These are phyloP conservation scores for Suhomyces ambrosiae DNA, from an alignment of 1,139 yeast species.

Conservation along the genomic window DNA sequence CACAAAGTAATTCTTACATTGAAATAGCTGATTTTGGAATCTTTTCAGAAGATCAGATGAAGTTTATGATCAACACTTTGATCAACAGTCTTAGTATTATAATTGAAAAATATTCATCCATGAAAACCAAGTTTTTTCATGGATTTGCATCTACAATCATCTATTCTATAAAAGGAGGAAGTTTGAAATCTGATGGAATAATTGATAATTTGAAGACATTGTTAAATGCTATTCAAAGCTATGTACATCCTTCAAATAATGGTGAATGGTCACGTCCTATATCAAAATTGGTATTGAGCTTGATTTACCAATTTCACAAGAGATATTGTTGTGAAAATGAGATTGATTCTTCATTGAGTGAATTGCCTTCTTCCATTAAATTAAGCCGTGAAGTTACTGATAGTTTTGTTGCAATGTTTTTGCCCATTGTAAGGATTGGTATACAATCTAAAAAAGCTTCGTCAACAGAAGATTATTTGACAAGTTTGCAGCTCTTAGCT, in stretches of 20 bases:
- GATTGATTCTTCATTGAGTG: constrained; percentile 39
- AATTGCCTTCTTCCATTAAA: constrained; percentile 50
- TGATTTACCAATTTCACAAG: constrained; percentile 60
- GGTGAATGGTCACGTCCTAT: constrained; percentile 84
- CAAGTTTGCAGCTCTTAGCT: constrained; percentile 64
- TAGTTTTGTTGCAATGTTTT: constrained; percentile 56
- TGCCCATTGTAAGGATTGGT: constrained; percentile 67
- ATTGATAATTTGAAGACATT: constrained; percentile 57
- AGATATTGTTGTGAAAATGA: constrained; percentile 54
- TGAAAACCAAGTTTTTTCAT: constrained; percentile 49
- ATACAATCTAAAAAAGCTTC: constrained; percentile 73
- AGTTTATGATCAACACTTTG: constrained; percentile 57
- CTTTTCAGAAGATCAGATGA: constrained; percentile 61
- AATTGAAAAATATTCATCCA: constrained; percentile 41
- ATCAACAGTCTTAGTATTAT: constrained; percentile 55
- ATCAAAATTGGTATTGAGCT: constrained; percentile 60
- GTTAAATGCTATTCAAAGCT: constrained; percentile 75
- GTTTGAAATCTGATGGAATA: constrained; percentile 46
- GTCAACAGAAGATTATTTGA: constrained; percentile 61
- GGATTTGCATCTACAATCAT: constrained; percentile 66
- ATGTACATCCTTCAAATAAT: constrained; percentile 86
- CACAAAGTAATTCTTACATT: constrained; percentile 15
- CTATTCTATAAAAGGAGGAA: constrained; percentile 61
- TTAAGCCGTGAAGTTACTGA: constrained; percentile 45
- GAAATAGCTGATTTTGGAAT: constrained; percentile 53